These are phyloP conservation scores for Pyrenophora tritici-repentis DNA, from an alignment of 2,329 filamentous ascomycete species.

Conservation along the genomic window DNA sequence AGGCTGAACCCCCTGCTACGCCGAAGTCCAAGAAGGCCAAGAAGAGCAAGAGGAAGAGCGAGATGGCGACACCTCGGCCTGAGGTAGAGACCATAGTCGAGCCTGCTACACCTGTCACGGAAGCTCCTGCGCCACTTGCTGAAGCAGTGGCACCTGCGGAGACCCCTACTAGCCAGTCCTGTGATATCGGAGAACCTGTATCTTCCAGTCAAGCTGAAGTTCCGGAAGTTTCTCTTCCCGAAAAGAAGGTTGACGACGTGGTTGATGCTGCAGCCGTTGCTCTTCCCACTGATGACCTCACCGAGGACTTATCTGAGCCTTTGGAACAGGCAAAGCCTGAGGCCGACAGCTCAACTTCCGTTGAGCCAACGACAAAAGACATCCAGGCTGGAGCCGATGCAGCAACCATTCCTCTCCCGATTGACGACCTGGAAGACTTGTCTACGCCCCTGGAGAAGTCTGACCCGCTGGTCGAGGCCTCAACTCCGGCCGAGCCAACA, in stretches of 20 bases:
- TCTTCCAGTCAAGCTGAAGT: background rate
- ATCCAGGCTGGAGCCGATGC: background rate
- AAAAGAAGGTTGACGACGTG: background rate
- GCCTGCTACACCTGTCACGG: background rate
- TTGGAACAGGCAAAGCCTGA: background rate
- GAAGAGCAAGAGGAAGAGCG: slow-evolving; percentile 13
- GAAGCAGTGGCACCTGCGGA: background rate
- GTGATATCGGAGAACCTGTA: background rate
- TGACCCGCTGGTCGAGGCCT: background rate
- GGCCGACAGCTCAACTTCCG: background rate
- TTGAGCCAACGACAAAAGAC: slow-evolving; percentile 5
- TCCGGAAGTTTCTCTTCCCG: background rate
- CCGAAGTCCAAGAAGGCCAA: slow-evolving; percentile 12
- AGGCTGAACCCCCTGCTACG: background rate
- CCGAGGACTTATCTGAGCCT: slow-evolving; percentile 1
- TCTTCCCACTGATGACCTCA: slow-evolving; percentile 4
- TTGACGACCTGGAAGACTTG: background rate
- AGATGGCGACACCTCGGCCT: background rate
- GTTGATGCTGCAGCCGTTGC: slow-evolving; percentile 5
- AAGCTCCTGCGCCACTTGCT: background rate
- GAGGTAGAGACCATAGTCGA: slow-evolving; percentile 5
- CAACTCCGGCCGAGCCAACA: too few species aligned
- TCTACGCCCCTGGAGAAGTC: background rate
- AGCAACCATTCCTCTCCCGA: too few species aligned
- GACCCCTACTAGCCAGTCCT: background rate